phyloP scores from a whole-genome alignment of 805 yeast species.

The Sugiyamaella smithiae region DNA sequence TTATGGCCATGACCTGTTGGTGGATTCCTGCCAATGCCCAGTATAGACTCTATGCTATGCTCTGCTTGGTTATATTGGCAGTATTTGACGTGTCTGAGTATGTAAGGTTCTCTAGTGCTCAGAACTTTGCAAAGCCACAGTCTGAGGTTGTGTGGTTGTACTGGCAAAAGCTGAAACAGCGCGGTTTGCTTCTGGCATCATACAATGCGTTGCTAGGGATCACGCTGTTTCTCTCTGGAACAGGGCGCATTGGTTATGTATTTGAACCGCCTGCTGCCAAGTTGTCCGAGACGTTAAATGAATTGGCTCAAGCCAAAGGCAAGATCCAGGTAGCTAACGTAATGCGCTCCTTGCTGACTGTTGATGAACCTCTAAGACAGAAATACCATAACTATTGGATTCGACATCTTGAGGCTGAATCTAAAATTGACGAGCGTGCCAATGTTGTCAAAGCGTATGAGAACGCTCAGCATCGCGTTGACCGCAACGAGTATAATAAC shows the following conservation, averaged over 20 bases:
- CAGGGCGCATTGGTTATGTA: slow-evolving; percentile 18
- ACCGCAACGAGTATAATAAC: not conserved
- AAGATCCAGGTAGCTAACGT: slow-evolving; percentile 9
- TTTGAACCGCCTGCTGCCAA: slow-evolving; percentile 15
- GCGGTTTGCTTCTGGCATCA: slow-evolving; percentile 15
- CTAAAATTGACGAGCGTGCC: not conserved
- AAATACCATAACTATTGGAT: slow-evolving; percentile 10
- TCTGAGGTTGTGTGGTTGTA: slow-evolving; percentile 20
- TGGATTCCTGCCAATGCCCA: slow-evolving; percentile 10
- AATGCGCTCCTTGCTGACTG: slow-evolving; percentile 15
- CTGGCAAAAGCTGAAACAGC: slow-evolving; percentile 17
- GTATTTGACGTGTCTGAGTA: slow-evolving; percentile 13
- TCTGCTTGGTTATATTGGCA: slow-evolving; percentile 2
- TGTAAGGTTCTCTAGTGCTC: slow-evolving; percentile 7
- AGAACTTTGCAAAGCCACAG: slow-evolving; percentile 14
- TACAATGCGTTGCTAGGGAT: slow-evolving; percentile 13
- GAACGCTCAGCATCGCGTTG: slow-evolving; percentile 1
- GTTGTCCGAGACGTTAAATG: slow-evolving; percentile 8
- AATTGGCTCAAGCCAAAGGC: slow-evolving; percentile 11
- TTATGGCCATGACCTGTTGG: slow-evolving; percentile 18
- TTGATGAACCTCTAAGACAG: slow-evolving; percentile 14
- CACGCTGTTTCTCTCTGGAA: slow-evolving; percentile 16
- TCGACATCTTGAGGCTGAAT: not conserved
- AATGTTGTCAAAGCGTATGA: not conserved
- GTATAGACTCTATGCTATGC: slow-evolving; percentile 12